Base-by-base conservation (phyloP, 1,284 basidiomycete species). In the Leucoagaricus sp. region DNA sequence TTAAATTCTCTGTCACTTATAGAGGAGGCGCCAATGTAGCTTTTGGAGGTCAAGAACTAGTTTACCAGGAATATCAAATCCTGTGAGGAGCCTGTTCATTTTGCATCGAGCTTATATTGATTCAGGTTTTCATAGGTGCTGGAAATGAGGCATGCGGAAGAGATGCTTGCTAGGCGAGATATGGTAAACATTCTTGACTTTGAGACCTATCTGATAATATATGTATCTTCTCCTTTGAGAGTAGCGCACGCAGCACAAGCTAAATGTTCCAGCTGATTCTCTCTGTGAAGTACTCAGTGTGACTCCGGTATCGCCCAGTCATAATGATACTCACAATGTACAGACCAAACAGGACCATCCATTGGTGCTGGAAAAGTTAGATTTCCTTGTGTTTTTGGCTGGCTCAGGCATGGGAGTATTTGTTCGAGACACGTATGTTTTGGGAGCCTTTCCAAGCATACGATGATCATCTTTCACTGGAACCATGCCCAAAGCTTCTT, bases 281-380 rank as follows among this genome's bases (percentile, higher is more conserved):
- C 58, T 45, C 83, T 85, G 55, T 7, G 31, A 33, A 13, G 31
- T 29, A 19, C 15, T 44, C 49, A 57, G 40, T 64, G 3, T 40
- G 28, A 60, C 42, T 45, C 28, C 31, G 0, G 23, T 13, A 25
- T 7, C 15, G n/a, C 53, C 46, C 44, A 38, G 5, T 28, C 31
- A 15, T 3, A 29, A 31, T 29, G 49, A 21, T 33, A 64, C 83
- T 66, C 60, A 85, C 83, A 85, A 65, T 1, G 83, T 85, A 58
- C 84, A 86, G 17, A 81, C 73, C 26, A 71, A 64, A 66, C 84
- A 86, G 13, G 65, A 60, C 84, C 84, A 85, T 36, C 50, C 58
- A 31, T 40, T 45, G 17, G 38, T 34, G 10, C 38, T 7, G 17
- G 40, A n/a, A 34, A 31, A 29, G 4, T n/a, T 26, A 31, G 13